Base-by-base conservation (phyloP, 2,329 filamentous ascomycete genomes). In the Penicillium griseofulvum region DNA sequence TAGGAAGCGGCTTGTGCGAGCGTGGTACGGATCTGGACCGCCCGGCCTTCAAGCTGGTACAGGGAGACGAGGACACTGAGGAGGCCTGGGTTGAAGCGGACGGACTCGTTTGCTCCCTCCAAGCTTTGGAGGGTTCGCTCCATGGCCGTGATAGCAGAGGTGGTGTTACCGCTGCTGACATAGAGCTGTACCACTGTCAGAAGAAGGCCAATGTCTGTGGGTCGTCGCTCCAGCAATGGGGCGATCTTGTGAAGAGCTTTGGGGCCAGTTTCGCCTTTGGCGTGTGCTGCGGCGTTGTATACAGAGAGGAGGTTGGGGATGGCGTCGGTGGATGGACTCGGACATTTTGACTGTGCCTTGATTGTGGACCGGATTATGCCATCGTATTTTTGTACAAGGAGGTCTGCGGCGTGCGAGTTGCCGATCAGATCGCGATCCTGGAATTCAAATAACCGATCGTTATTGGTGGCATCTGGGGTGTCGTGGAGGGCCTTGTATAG, bases 171-270 rank as follows among this genome's bases (percentile, higher is more conserved):
- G 38, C 81, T 83, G 48, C 86, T 80, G 16, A 94, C 79, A 68
- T 95, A 91, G 42, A 96, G 82, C 71, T 97, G 91, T 10, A 93
- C 81, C 53, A 91, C 83, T 10, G 90, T 91, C 37, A 97, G 78
- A 24, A 90, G 76, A 3, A 97, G 80, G 1, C 92, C 93, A 22
- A 96, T 78, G 68, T 97, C 91, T 56, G 84, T 84, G 0, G 91
- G 90, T 29, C 90, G 81, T 67, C 85, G 87, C 64, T 90, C 87
- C 7, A 93, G 77, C 12, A 92, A 72, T 1, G 84, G 83, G 4
- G 90, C 74, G 26, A 95, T 83, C 34, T 83, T 79, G 68, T 87
- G 89, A 33, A 96, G 75, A 5, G 87, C 85, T 43, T 84, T 81
- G 64, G 87, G 88, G 42, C 85, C 87, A 10, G 81, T 80, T 60